Percentiles rank a stretch among this genome's conserved stretches.
Evolutionary conservation across 495 filamentous ascomycete species (phyloP).

Genomic region (Tetracladium marchalianum): DNA sequence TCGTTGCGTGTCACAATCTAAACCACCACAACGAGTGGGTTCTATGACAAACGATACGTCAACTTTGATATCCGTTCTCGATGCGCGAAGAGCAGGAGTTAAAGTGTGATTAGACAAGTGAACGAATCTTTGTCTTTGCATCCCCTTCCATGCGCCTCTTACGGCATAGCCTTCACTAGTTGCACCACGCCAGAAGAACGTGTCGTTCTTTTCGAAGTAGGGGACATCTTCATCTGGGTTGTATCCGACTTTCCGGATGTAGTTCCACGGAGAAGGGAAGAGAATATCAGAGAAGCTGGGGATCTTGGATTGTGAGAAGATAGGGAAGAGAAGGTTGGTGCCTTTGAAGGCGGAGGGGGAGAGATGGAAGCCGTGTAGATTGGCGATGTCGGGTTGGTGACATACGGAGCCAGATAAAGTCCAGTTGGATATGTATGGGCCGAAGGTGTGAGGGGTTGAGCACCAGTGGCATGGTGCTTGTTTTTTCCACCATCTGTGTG

Average conservation of each 20-base stretch:
- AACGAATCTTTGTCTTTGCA: constrained; percentile 44
- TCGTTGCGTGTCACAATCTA: constrained; percentile 40
- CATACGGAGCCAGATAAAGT: constrained; percentile 55
- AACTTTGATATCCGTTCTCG: constrained; percentile 23
- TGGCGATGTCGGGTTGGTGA: constrained; percentile 69
- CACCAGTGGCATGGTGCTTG: constrained; percentile 53
- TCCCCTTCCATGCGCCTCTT: constrained; percentile 31
- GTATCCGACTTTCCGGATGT: constrained; percentile 43
- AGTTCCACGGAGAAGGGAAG: constrained; percentile 61
- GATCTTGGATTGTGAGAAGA: constrained; percentile 67
- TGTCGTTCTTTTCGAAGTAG: constrained; percentile 43
- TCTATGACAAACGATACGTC: constrained; percentile 35
- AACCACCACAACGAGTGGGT: constrained; percentile 40
- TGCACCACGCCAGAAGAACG: constrained; percentile 51
- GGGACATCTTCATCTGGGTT: constrained; percentile 24
- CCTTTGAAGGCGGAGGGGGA: constrained; percentile 52
- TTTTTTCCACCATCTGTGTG: constrained; percentile 38
- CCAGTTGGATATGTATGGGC: constrained; percentile 58
- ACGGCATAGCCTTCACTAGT: constrained; percentile 20
- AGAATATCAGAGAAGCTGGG: constrained; percentile 59
- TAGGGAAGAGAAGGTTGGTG: constrained; percentile 52
- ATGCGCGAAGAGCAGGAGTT: constrained; percentile 8
- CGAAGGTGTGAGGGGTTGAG: constrained; percentile 54
- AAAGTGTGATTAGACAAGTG: constrained; percentile 46
- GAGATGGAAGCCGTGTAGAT: constrained; percentile 62